Evolutionary conservation across 331 rosid species (phyloP), one percentile per base, ranked within the genome.

Genomic region (Quercus phellos): DNA sequence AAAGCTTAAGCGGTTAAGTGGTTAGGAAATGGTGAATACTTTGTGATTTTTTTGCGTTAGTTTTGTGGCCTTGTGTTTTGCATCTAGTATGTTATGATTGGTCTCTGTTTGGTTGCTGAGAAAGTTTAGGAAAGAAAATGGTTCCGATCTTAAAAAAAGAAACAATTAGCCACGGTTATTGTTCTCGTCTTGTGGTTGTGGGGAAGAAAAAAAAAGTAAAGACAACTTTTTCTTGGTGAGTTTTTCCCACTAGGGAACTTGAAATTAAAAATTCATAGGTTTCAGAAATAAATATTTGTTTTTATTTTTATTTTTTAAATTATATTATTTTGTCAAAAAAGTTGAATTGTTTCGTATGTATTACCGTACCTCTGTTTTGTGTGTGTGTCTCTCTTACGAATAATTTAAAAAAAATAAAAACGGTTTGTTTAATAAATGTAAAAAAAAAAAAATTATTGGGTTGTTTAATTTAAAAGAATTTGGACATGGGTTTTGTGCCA

Each of bases 101-200:
- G 27, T 56, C 30, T 68, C 29, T 59, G 68, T 53, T 69, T 78
- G 72, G 24, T 74, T 77, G 12, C 24, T 54, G 64, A 72, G 34
- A 77, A 72, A 27, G 59, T 43, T 68, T 50, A 46, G 67, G 26
- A 22, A 60, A 11, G 43, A 26, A 50, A 60, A 34, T 13, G 32
- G 27, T 24, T 4, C 4, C 12, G 9, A 13, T 46, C 1, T 46
- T 12, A 6, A 34, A 24, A 13, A 18, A 18, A 24, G 17, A 13
- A 14, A 7, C 38, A 61, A 27, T 8, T 34, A 22, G 38, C 38
- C 32, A 64, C 46, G 6, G 18, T 2, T 30, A 64, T 18, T 42
- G 70, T 43, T 38, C 46, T 38, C 8, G 46, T 8, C 43, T 38
- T 38, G 43, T 38, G 43, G 43, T 7, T 38, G 43, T 38, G 46